Conservation (phyloP, 1,139 yeast species). For the Hyphopichia pseudoburtonii region DNA sequence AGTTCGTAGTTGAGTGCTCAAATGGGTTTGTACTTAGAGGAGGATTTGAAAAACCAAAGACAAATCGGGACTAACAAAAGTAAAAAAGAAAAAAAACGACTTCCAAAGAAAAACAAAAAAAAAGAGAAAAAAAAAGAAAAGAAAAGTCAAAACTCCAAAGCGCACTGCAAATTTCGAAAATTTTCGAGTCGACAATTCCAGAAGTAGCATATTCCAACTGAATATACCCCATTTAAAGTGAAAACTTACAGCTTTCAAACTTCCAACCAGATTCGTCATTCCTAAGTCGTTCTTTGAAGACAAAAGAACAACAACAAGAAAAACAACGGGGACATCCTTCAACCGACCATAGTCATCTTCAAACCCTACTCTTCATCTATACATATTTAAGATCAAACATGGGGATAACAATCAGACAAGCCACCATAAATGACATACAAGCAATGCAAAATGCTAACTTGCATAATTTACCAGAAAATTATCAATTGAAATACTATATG, state of each 20-base stretch:
- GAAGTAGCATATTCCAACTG: no score
- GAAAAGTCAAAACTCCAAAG: no score
- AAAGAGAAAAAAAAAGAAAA: no score
- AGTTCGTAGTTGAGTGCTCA: no score
- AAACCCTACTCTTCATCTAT: no score
- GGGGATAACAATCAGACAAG: constrained; percentile 89
- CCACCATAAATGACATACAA: constrained; percentile 81
- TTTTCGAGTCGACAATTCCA: not conserved
- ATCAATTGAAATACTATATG: constrained; percentile 86
- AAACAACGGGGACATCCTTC: not conserved
- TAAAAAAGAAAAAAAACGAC: no score
- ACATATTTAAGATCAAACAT: constrained; percentile 24
- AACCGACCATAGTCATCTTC: no score
- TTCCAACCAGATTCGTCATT: not conserved
- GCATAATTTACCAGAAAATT: constrained; percentile 92
- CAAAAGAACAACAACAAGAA: not conserved
- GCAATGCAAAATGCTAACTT: constrained; percentile 96
- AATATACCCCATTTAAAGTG: not conserved
- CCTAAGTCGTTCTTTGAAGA: not conserved
- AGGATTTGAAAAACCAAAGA: no score
- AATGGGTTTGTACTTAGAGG: no score
- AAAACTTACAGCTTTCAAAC: not conserved
- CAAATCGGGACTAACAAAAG: not conserved
- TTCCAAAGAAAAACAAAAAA: not conserved
- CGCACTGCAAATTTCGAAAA: no score